Evolutionary conservation across 2,329 filamentous ascomycete genomes (phyloP).

Genomic region (Sordariomycetes sp.): DNA sequence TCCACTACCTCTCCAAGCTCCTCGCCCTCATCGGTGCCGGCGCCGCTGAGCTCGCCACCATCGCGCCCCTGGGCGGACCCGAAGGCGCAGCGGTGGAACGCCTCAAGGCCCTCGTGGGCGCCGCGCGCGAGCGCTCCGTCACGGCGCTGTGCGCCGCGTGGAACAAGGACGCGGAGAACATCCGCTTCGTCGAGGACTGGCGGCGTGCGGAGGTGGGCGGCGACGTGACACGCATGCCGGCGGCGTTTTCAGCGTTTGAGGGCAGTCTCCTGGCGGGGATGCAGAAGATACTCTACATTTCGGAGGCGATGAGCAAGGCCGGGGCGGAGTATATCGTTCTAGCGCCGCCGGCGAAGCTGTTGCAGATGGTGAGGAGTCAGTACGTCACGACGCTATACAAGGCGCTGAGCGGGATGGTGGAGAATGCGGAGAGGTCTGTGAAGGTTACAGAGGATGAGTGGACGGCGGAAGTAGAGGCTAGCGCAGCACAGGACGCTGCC

Average conservation of each 20-base stretch:
- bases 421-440: slow-evolving; percentile 75
- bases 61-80: slow-evolving; percentile 52
- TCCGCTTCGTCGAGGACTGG: slow-evolving; percentile 92
- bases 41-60: slow-evolving; percentile 71
- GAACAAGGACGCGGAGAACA: slow-evolving; percentile 87
- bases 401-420: slow-evolving; percentile 88
- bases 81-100: slow-evolving; percentile 55
- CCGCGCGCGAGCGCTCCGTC: slow-evolving; percentile 74
- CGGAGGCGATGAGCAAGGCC: slow-evolving; percentile 69
- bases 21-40: slow-evolving; percentile 76
- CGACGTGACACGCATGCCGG: slow-evolving; percentile 86
- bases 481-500: slow-evolving; percentile 20
- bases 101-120: slow-evolving; percentile 64
- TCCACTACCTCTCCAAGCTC: slow-evolving; percentile 78
- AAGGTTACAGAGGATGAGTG: slow-evolving; percentile 55
- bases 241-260: slow-evolving; percentile 77
- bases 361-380: slow-evolving; percentile 83
- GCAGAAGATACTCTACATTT: slow-evolving; percentile 92
- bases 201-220: slow-evolving; percentile 62
- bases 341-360: slow-evolving; percentile 73
- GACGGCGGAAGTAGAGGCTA: slow-evolving; percentile 36
- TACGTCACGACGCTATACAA: slow-evolving; percentile 94
- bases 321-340: slow-evolving; percentile 68
- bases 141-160: slow-evolving; percentile 80
- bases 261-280: slow-evolving; percentile 71